phyloP scores from a whole-genome alignment of 441 rosid genomes.

The Melastoma candidum region DNA sequence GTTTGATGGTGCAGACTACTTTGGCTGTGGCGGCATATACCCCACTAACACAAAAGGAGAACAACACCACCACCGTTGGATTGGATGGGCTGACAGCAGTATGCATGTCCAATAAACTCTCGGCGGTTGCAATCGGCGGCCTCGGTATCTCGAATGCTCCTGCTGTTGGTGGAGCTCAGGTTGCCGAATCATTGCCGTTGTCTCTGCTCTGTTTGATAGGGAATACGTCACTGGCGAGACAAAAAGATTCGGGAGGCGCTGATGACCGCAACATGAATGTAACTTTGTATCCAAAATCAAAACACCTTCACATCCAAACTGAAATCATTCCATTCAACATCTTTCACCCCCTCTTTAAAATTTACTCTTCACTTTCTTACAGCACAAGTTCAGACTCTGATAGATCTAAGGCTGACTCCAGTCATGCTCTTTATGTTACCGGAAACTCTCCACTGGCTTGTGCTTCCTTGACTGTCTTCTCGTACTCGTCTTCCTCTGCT shows the following conservation, averaged over 20 bases:
- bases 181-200: conserved; percentile 60
- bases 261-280: conserved; percentile 16
- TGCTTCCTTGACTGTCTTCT: conserved; percentile 9
- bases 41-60: conserved; percentile 66
- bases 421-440: not conserved
- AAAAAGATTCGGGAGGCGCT: conserved; percentile 43
- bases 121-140: conserved; percentile 93
- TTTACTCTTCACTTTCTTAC: too few relatives aligned
- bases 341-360: too few relatives aligned
- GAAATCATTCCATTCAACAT: too few relatives aligned
- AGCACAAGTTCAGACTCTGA: too few relatives aligned
- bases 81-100: conserved; percentile 71
- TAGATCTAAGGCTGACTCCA: too few relatives aligned
- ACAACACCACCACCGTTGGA: conserved; percentile 59
- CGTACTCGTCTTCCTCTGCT: conserved; percentile 3
- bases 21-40: conserved; percentile 82
- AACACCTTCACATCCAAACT: too few relatives aligned
- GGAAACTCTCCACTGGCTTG: conserved; percentile 6
- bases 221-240: conserved; percentile 44
- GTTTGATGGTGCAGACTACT: conserved; percentile 82
- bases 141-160: conserved; percentile 54
- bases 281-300: too few relatives aligned
- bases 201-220: conserved; percentile 70
- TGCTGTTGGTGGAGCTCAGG: conserved; percentile 37
- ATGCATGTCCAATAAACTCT: conserved; percentile 64